Evolutionary conservation across 106 monocot species (phyloP).

Genomic region (Dendrobium huoshanense): DNA sequence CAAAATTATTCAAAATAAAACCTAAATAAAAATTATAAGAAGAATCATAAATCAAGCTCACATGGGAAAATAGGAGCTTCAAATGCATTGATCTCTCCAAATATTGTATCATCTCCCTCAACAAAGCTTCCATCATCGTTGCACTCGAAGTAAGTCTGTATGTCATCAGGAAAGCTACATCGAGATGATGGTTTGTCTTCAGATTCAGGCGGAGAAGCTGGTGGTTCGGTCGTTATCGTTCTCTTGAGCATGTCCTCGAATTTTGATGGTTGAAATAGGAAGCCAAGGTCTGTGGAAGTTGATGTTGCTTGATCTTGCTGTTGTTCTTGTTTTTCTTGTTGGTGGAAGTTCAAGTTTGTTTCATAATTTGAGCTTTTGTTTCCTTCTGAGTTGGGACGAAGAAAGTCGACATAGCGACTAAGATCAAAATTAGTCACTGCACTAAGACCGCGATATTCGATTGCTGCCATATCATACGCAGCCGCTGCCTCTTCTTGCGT

Average conservation of each 20-base stretch:
- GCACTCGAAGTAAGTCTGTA: constrained; percentile 60
- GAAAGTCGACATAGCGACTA: constrained; percentile 56
- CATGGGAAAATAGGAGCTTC: constrained; percentile 41
- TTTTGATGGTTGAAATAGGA: constrained; percentile 24
- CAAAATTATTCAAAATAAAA: not conserved
- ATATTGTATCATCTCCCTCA: constrained; percentile 41
- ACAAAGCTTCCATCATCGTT: constrained; percentile 9
- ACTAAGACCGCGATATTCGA: constrained; percentile 77
- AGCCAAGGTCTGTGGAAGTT: constrained; percentile 14
- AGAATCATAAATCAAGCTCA: constrained; percentile 31
- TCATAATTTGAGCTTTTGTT: not conserved
- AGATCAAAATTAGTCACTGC: constrained; percentile 87
- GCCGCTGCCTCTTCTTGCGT: constrained; percentile 77
- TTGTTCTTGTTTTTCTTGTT: not conserved
- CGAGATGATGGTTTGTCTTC: constrained; percentile 17
- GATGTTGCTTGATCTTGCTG: not conserved
- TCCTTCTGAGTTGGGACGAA: constrained; percentile 14
- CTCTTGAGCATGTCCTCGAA: constrained; percentile 35
- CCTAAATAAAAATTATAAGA: not conserved
- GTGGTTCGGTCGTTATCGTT: constrained; percentile 4
- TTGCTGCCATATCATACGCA: constrained; percentile 91
- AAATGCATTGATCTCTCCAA: constrained; percentile 46
- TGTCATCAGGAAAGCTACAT: constrained; percentile 48
- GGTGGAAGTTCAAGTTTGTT: not conserved
- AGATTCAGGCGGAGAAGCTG: constrained; percentile 18